Conservation (phyloP, 192 early-diverging fungal species). For the Coemansia sp. region DNA sequence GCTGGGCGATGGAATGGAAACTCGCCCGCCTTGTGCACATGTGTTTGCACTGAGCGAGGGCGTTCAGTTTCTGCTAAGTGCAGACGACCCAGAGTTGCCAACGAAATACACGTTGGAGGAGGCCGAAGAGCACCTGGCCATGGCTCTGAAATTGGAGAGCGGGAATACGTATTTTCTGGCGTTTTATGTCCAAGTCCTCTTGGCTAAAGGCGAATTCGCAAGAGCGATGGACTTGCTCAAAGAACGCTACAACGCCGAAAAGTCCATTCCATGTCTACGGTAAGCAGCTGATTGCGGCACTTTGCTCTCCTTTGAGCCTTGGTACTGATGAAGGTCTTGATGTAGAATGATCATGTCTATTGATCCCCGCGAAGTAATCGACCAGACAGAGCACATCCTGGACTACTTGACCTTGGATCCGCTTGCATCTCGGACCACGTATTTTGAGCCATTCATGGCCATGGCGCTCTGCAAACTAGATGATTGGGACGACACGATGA, state of each 20-base stretch:
- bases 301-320: background rate
- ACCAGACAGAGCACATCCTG: conserved; percentile 16
- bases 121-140: conserved; percentile 21
- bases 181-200: conserved; percentile 30
- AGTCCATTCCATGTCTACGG: conserved; percentile 13
- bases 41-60: conserved; percentile 25
- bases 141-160: conserved; percentile 17
- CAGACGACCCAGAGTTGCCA: background rate
- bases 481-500: background rate
- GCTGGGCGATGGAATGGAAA: background rate
- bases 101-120: conserved; percentile 25
- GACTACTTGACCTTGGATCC: conserved; percentile 44
- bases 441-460: conserved; percentile 16
- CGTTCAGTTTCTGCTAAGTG: conserved; percentile 14
- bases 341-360: conserved; percentile 35
- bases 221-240: conserved; percentile 10
- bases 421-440: conserved; percentile 10
- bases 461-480: background rate
- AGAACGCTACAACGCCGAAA: conserved; percentile 5
- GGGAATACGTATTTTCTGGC: conserved; percentile 24
- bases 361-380: background rate
- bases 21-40: conserved; percentile 2
- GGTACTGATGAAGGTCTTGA: background rate
- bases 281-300: conserved; percentile 4
- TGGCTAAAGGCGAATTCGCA: conserved; percentile 11